Evolutionary conservation across 208 protist genomes (phyloP).

Genomic region (Trichomonas tenax): DNA sequence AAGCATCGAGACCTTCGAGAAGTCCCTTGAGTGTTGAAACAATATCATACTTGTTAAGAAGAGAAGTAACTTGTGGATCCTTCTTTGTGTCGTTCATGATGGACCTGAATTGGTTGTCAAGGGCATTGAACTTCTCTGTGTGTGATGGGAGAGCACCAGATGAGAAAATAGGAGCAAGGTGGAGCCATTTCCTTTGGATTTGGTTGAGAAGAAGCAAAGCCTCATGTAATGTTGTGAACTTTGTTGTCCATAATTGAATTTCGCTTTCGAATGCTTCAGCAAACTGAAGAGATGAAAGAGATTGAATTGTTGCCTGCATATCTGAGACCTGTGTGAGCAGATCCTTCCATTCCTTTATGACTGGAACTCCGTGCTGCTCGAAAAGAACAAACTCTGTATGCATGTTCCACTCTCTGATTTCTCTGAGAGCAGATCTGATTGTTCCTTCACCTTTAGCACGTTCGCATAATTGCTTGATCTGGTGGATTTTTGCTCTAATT

Average conservation of each 20-base stretch:
- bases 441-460: constrained; percentile 77
- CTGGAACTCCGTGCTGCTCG: constrained; percentile 54
- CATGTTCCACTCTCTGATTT: constrained; percentile 67
- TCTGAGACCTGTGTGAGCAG: constrained; percentile 76
- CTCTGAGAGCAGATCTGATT: constrained; percentile 76
- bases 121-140: constrained; percentile 68
- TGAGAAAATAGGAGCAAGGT: constrained; percentile 90
- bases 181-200: constrained; percentile 93
- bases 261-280: constrained; percentile 70
- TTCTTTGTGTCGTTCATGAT: constrained; percentile 65
- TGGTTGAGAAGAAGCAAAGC: constrained; percentile 72
- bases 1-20: constrained; percentile 78
- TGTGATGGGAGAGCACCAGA: constrained; percentile 83
- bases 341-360: constrained; percentile 85
- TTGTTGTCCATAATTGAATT: constrained; percentile 66
- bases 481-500: neutral
- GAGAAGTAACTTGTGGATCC: constrained; percentile 60
- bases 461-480: constrained; percentile 69
- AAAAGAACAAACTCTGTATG: constrained; percentile 55
- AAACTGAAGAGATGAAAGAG: constrained; percentile 83
- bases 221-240: constrained; percentile 67
- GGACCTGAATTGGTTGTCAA: constrained; percentile 73
- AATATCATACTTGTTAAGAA: constrained; percentile 45
- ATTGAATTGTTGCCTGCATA: constrained; percentile 74
- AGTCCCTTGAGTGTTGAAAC: constrained; percentile 62